Percentiles rank a stretch among this genome's conserved stretches.
These are phyloP conservation scores for Tulasnella sp. DNA, from an alignment of 768 basidiomycete genomes.

Conservation along the genomic window DNA sequence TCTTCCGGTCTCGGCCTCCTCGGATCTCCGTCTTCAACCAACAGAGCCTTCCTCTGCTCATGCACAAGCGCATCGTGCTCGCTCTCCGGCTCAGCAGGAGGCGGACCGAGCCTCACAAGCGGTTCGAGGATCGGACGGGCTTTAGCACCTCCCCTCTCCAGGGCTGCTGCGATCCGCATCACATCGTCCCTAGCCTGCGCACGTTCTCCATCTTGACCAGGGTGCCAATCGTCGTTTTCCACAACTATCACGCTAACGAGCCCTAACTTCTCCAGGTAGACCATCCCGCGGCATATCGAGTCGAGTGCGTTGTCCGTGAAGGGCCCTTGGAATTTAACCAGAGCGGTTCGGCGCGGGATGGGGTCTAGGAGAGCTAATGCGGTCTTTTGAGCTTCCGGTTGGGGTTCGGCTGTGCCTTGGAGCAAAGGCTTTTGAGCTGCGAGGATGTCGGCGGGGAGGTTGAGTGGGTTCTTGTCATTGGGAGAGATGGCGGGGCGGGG, in stretches of 20 bases:
- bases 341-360: conserved; percentile 73
- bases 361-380: conserved; percentile 73
- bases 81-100: conserved; percentile 39
- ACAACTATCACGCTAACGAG: conserved; percentile 92
- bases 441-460: conserved; percentile 26
- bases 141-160: conserved; percentile 77
- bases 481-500: conserved; percentile 24
- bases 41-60: neutral
- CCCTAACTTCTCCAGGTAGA: conserved; percentile 92
- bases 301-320: conserved; percentile 90
- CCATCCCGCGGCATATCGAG: conserved; percentile 86
- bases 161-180: conserved; percentile 70
- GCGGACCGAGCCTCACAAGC: conserved; percentile 75
- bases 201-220: conserved; percentile 58
- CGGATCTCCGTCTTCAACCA: conserved; percentile 27
- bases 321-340: conserved; percentile 95
- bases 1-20: conserved; percentile 21
- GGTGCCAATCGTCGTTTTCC: conserved; percentile 69
- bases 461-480: conserved; percentile 29
- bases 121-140: conserved; percentile 86
- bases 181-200: conserved; percentile 69
- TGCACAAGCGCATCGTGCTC: conserved; percentile 27
- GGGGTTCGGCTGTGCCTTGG: conserved; percentile 39
- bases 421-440: conserved; percentile 32
- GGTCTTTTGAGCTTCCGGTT: conserved; percentile 34